Evolutionary conservation across 306 rosid genomes (phyloP).

Genomic region (barrel medic (Medicago truncatula)): MtrunA17r5.0-ANR NC_053044.1:35340001-35340500

Average conservation of each 20-base stretch:
- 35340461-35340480: slow-evolving; percentile 99
- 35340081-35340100: slow-evolving; percentile 47
- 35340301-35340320: slow-evolving; percentile 35
- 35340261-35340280: slow-evolving; percentile 23
- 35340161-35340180: slow-evolving; percentile 95
- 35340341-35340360: slow-evolving; percentile 99
- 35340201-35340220: slow-evolving; percentile 94
- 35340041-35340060: not conserved
- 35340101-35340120: slow-evolving; percentile 99
- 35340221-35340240: slow-evolving; percentile 23
- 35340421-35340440: slow-evolving; percentile 94
- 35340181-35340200: slow-evolving; percentile 96
- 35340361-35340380: slow-evolving; percentile 98
- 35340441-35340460: slow-evolving; percentile 94
- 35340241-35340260: slow-evolving; percentile 20
- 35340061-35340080: slow-evolving; percentile 32
- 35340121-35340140: slow-evolving; percentile 89
- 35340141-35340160: slow-evolving; percentile 98
- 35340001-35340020: slow-evolving; percentile 99
- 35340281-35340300: slow-evolving; percentile 16
- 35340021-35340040: slow-evolving; percentile 10
- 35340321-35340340: slow-evolving; percentile 86
- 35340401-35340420: slow-evolving; percentile 98
- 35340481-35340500: slow-evolving; percentile 95
- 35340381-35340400: slow-evolving; percentile 99